phyloP scores from a whole-genome alignment of 805 yeast genomes.

The Candida maesae region DNA sequence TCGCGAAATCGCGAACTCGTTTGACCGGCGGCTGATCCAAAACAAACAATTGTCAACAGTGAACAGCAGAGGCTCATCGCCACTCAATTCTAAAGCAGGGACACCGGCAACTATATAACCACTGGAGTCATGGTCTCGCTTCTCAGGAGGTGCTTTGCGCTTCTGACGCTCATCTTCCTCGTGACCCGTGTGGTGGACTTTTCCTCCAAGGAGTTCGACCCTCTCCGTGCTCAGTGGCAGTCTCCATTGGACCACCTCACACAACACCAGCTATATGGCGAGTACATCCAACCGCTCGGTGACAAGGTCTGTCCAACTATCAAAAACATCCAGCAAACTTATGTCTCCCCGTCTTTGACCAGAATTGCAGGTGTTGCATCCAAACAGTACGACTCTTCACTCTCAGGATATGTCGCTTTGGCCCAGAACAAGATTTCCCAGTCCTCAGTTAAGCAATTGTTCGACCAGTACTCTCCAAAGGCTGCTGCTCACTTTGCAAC shows the following conservation, averaged over 20 bases:
- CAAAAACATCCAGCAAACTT: constrained; percentile 3
- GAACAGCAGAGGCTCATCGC: constrained; percentile 1
- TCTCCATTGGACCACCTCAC: constrained; percentile 8
- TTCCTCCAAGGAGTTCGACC: constrained; percentile 21
- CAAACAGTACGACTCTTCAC: constrained; percentile 13
- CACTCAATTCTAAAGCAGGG: neutral
- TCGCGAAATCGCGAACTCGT: neutral
- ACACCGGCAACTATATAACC: no score
- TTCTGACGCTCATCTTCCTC: constrained; percentile 12
- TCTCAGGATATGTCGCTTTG: constrained; percentile 14
- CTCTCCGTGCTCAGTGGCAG: constrained; percentile 19
- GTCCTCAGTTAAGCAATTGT: constrained; percentile 9
- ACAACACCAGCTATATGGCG: constrained; percentile 18
- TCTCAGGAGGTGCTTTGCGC: constrained; percentile 15
- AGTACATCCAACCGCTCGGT: constrained; percentile 19
- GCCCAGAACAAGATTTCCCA: constrained; percentile 3
- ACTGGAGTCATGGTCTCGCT: constrained; percentile 8
- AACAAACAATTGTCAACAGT: neutral
- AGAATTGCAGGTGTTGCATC: constrained; percentile 2
- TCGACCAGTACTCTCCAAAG: constrained; percentile 3
- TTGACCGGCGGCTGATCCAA: neutral
- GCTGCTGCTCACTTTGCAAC: neutral
- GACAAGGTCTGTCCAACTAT: constrained; percentile 12
- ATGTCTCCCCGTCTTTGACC: constrained; percentile 12
- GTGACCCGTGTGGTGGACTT: constrained; percentile 22